Evolutionary conservation across 768 basidiomycete species (phyloP).

Genomic region (Pisolithus microcarpus): DNA sequence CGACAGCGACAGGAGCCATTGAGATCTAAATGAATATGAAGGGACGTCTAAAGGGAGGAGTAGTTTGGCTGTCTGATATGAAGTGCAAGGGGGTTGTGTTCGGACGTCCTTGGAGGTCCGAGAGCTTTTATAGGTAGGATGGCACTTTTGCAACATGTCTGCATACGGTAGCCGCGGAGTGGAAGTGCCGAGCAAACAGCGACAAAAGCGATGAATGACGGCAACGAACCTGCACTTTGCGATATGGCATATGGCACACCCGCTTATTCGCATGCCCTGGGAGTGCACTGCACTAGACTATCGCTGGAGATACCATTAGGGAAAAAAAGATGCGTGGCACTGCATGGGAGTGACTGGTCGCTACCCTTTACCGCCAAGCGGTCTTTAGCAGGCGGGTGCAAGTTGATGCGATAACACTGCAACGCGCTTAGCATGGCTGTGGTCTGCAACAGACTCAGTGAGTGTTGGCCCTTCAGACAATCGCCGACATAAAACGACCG

Average conservation of each 20-base stretch:
- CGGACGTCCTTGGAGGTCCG: conserved; percentile 4
- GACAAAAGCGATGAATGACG: not conserved
- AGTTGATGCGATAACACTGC: not conserved
- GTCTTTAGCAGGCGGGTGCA: not conserved
- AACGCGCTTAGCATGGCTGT: not conserved
- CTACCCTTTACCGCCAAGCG: not conserved
- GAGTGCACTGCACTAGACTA: no score
- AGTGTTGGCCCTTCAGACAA: not conserved
- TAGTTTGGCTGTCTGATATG: conserved; percentile 1
- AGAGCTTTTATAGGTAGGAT: conserved; percentile 16
- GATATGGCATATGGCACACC: not conserved
- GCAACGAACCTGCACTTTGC: not conserved
- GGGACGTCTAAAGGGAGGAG: not conserved
- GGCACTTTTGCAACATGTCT: not conserved
- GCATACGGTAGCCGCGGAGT: not conserved
- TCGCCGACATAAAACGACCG: no score
- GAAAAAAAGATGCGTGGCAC: not conserved
- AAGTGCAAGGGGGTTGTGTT: not conserved
- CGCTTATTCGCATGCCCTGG: conserved; percentile 1
- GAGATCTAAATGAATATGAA: not conserved
- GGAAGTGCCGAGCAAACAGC: not conserved
- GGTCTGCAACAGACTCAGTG: no score
- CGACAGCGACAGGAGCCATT: conserved; percentile 14
- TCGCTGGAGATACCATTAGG: no score
- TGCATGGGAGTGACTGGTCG: not conserved